These are phyloP conservation scores for Lipomyces lipofer DNA, from an alignment of 805 yeast species.

Conservation along the genomic window DNA sequence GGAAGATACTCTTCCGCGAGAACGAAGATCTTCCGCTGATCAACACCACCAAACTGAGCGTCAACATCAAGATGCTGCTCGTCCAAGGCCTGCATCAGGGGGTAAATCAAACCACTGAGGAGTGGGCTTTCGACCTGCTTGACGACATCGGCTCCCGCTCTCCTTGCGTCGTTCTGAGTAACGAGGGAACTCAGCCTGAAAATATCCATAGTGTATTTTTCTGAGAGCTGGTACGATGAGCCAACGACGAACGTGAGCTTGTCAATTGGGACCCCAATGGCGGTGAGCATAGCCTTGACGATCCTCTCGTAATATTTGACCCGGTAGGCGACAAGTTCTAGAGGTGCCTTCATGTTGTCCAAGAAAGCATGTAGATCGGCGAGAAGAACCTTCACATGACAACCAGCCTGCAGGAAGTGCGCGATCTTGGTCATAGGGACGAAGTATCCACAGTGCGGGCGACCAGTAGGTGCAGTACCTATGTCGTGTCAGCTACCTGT, in stretches of 20 bases:
- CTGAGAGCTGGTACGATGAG: slow-evolving; percentile 78
- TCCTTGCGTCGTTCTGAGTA: slow-evolving; percentile 92
- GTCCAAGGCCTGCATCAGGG: slow-evolving; percentile 98
- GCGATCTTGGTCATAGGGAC: slow-evolving; percentile 98
- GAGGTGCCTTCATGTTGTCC: slow-evolving; percentile 97
- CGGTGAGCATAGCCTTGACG: slow-evolving; percentile 79
- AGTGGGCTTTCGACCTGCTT: slow-evolving; percentile 95
- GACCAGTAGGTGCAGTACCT: slow-evolving; percentile 94
- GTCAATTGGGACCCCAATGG: slow-evolving; percentile 91
- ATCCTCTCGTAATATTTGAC: slow-evolving; percentile 84
- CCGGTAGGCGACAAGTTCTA: slow-evolving; percentile 85
- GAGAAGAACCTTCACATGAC: slow-evolving; percentile 84
- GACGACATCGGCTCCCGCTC: slow-evolving; percentile 99
- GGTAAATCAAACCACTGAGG: slow-evolving; percentile 90
- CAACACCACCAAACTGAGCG: slow-evolving; percentile 98
- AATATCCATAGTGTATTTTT: slow-evolving; percentile 83
- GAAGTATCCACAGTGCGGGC: slow-evolving; percentile 97
- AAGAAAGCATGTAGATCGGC: slow-evolving; percentile 97
- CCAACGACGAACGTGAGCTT: slow-evolving; percentile 82
- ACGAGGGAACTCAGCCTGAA: slow-evolving; percentile 82
- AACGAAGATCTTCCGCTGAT: slow-evolving; percentile 96
- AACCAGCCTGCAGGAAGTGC: slow-evolving; percentile 91
- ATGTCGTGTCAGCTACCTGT: neutral
- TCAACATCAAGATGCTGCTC: slow-evolving; percentile 87
- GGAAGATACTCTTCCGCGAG: slow-evolving; percentile 94